Percentiles rank a stretch among this genome's conserved stretches.
These are phyloP conservation scores for Urostyla sp. DNA, from an alignment of 73 alveolate genomes.

Conservation along the genomic window DNA sequence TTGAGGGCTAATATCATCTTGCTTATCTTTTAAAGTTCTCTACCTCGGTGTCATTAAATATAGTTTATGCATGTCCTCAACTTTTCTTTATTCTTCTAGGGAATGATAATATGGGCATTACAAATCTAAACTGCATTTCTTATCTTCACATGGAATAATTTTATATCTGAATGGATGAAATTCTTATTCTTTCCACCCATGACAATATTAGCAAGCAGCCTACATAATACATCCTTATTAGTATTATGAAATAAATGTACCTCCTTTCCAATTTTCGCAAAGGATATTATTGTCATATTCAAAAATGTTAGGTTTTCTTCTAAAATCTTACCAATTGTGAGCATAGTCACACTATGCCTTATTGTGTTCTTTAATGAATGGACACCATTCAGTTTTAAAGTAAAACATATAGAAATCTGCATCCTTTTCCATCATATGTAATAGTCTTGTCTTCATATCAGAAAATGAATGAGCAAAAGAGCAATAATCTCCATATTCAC, in stretches of 20 bases:
- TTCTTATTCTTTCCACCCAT: constrained; percentile 71
- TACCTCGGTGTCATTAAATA: constrained; percentile 10
- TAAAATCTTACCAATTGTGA: constrained; percentile 59
- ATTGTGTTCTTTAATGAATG: constrained; percentile 58
- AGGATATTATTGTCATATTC: constrained; percentile 30
- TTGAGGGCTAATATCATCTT: background rate
- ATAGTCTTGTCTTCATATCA: constrained; percentile 22
- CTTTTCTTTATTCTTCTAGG: constrained; percentile 41
- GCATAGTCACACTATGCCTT: constrained; percentile 61
- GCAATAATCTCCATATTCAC: constrained; percentile 65
- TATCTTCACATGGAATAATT: constrained; percentile 44
- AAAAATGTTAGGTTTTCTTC: constrained; percentile 61
- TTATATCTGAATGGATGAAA: constrained; percentile 62
- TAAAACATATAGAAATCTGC: constrained; percentile 52
- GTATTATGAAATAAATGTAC: constrained; percentile 20
- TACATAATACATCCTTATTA: constrained; percentile 40
- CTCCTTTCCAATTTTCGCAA: constrained; percentile 59
- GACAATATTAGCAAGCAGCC: constrained; percentile 55
- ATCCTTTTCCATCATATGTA: constrained; percentile 34
- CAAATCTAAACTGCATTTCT: background rate
- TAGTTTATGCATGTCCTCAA: background rate
- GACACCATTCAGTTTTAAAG: constrained; percentile 72
- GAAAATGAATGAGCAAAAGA: constrained; percentile 59
- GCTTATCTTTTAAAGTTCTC: background rate
- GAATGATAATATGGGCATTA: constrained; percentile 55